These are phyloP conservation scores for Sporopachydermia quercuum DNA, from an alignment of 805 yeast genomes.

Conservation along the genomic window DNA sequence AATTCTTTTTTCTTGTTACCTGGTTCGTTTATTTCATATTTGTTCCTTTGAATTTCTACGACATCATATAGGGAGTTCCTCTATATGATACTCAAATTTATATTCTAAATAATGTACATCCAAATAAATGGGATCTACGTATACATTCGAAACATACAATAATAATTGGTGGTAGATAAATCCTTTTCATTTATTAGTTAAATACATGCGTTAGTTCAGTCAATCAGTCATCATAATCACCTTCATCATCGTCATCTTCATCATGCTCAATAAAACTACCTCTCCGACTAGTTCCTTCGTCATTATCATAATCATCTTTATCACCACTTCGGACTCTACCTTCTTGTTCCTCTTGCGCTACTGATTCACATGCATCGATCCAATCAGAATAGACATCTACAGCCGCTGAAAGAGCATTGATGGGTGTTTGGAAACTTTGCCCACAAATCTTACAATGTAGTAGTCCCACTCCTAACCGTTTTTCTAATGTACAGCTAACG, in stretches of 20 bases:
- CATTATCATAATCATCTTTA: constrained; percentile 18
- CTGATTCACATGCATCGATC: constrained; percentile 92
- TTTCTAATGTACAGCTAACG: constrained; percentile 77
- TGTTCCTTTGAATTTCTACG: no score
- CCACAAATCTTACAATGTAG: constrained; percentile 89
- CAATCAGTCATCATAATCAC: constrained; percentile 1
- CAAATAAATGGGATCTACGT: no score
- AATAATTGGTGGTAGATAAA: no score
- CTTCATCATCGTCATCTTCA: background rate
- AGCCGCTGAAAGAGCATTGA: constrained; percentile 68
- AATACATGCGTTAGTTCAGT: no score
- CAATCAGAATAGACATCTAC: constrained; percentile 93
- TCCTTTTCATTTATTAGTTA: no score
- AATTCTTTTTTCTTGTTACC: no score
- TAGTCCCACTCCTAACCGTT: constrained; percentile 70
- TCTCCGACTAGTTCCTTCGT: background rate
- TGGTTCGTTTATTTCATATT: no score
- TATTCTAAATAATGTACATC: no score
- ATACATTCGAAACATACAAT: no score
- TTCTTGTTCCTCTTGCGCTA: constrained; percentile 44
- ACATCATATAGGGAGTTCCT: no score
- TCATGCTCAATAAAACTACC: background rate
- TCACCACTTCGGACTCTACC: constrained; percentile 22
- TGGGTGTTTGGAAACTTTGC: constrained; percentile 78
- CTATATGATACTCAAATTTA: no score